Percentiles rank a stretch among this genome's conserved stretches.
Evolutionary conservation across 805 yeast genomes (phyloP).

Genomic region (Teunomyces pallodes): DNA sequence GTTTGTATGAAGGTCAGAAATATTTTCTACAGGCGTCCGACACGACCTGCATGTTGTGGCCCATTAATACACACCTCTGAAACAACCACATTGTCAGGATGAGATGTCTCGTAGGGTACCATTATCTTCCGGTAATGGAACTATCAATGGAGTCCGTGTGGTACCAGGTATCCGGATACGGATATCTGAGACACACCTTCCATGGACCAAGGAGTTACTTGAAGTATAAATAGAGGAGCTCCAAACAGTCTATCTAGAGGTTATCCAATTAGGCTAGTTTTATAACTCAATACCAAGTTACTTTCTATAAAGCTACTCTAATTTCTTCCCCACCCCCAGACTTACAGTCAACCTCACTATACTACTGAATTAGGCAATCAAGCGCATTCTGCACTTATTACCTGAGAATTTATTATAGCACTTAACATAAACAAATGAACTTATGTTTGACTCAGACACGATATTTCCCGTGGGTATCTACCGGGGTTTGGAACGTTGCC

Average conservation of each 20-base stretch:
- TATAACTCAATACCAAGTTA: background rate
- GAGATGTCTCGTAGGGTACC: background rate
- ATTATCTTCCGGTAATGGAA: background rate
- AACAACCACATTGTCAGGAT: background rate
- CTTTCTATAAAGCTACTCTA: background rate
- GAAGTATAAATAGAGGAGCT: background rate
- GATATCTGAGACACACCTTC: background rate
- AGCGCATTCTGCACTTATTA: background rate
- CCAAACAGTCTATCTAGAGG: background rate
- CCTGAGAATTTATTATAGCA: background rate
- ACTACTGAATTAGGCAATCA: background rate
- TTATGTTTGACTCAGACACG: background rate
- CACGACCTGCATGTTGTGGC: background rate
- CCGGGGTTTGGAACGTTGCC: background rate
- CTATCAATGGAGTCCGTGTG: background rate
- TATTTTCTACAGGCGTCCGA: background rate
- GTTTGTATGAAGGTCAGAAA: background rate
- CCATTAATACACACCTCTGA: background rate
- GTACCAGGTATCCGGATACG: background rate
- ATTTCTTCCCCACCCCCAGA: background rate
- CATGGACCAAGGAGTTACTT: background rate
- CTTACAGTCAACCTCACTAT: background rate
- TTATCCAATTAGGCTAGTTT: background rate
- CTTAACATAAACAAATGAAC: background rate
- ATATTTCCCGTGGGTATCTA: background rate